These are phyloP conservation scores for Apiotrichum domesticum DNA, from an alignment of 1,284 basidiomycete genomes.

Conservation along the genomic window DNA sequence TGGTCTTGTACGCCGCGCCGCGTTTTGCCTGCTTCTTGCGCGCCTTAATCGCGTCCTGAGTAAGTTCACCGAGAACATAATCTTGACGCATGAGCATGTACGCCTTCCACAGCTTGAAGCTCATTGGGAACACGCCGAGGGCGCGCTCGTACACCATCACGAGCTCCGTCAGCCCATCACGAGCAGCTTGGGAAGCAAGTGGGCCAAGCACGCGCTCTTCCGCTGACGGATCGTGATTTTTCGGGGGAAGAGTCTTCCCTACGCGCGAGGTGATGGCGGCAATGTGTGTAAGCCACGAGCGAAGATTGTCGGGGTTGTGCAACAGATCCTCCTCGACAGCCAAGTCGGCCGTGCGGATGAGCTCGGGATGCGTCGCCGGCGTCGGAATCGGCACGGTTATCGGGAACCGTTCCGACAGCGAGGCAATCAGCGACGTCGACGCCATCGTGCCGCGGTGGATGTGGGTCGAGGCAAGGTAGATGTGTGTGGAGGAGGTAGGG, in stretches of 20 bases:
- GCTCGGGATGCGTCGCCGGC: constrained; percentile 66
- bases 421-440: constrained; percentile 28
- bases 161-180: constrained; percentile 71
- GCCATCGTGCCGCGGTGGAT: constrained; percentile 17
- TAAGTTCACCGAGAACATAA: constrained; percentile 72
- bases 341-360: constrained; percentile 71
- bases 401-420: constrained; percentile 56
- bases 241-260: constrained; percentile 55
- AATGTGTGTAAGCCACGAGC: constrained; percentile 87
- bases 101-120: constrained; percentile 91
- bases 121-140: constrained; percentile 76
- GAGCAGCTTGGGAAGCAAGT: constrained; percentile 64
- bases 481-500: neutral
- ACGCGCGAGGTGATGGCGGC: constrained; percentile 62
- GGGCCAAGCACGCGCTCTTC: constrained; percentile 47
- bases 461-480: neutral
- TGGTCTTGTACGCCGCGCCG: constrained; percentile 70
- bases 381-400: constrained; percentile 78
- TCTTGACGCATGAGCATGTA: constrained; percentile 79
- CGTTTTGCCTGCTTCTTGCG: constrained; percentile 59
- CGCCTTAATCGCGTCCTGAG: constrained; percentile 42
- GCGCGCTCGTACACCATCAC: constrained; percentile 91
- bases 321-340: constrained; percentile 92
- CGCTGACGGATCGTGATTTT: constrained; percentile 29
- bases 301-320: constrained; percentile 82